Evolutionary conservation across 306 rosid genomes (phyloP), one percentile per base, ranked within the genome.

Genomic region (Vigna reflexopilosa): DNA sequence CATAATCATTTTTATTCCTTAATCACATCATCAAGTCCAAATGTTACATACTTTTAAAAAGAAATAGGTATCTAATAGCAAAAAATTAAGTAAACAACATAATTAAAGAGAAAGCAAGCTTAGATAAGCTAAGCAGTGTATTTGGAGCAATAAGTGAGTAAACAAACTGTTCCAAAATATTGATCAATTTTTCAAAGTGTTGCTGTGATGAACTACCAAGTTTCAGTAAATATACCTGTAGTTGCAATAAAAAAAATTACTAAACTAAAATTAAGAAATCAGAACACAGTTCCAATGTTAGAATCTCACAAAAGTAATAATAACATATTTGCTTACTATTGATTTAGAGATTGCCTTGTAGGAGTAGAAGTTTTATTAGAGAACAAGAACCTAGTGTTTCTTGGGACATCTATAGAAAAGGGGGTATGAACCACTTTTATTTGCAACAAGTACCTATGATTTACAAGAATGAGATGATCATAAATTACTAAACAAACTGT

Each of bases 131-230:
- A 67, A 74, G 70, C 32, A 58, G 73, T 72, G 36, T 19, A 74
- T 75, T 48, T 72, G 17, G 70, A 83, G 82, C 32, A 72, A 80
- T 70, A 54, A 80, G 86, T 19, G 85, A 85, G 91, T 78, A 77
- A 85, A 95, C 94, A 85, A 85, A 96, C 99, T 96, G 99, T 91
- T 96, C 98, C 83, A 96, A 86, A 80, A 96, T 94, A 91, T 96
- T 88, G 96, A 96, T 86, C 91, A 96, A 86, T 87, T 91, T 93
- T 87, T 96, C 97, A 70, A 93, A 89, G 80, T 90, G 96, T 50
- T 87, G 86, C 72, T 82, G 83, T 28, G 89, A 80, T 26, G 90
- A 82, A 84, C 96, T 90, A 45, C 96, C 91, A 48, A 93, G 97
- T 82, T 87, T 96, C 81, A 93, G 81, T 26, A 96, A 84, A 89